These are phyloP conservation scores for Solanum chaucha DNA, from an alignment of 257 asterid genomes.

Conservation along the genomic window DNA sequence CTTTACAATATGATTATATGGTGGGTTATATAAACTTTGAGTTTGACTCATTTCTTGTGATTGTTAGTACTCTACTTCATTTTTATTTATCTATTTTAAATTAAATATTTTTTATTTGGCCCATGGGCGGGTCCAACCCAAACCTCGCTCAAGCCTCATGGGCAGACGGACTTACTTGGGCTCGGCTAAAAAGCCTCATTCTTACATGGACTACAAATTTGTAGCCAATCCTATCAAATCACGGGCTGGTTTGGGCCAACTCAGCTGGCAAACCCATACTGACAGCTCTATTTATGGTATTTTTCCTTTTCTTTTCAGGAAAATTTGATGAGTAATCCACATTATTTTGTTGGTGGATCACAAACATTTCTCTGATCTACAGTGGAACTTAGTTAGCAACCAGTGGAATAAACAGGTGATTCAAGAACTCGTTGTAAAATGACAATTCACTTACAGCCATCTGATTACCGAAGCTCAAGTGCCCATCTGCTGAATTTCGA, in stretches of 20 bases:
- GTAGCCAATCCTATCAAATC: not conserved
- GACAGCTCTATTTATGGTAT: not conserved
- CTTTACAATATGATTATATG: not conserved
- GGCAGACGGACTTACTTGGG: not conserved
- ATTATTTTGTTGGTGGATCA: not conserved
- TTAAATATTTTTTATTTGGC: not conserved
- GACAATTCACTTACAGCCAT: constrained; percentile 62
- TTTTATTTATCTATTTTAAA: not conserved
- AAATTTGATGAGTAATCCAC: not conserved
- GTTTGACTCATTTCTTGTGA: not conserved
- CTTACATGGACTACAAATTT: not conserved
- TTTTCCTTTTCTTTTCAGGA: not conserved
- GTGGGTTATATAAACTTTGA: not conserved
- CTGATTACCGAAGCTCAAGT: constrained; percentile 67
- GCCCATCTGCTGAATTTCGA: constrained; percentile 73
- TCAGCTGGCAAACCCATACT: not conserved
- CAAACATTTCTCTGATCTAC: not conserved
- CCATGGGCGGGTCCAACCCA: not conserved
- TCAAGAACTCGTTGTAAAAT: not conserved
- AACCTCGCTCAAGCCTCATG: not conserved
- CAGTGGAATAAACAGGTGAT: not conserved
- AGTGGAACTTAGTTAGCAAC: not conserved
- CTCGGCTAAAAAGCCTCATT: not conserved
- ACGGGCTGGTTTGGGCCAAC: not conserved
- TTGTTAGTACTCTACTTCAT: not conserved